Percentiles rank a stretch among this genome's conserved stretches.
These are phyloP conservation scores for Saccharum officinarum DNA, from an alignment of 176 grass and related monocot genomes.

Conservation along the genomic window DNA sequence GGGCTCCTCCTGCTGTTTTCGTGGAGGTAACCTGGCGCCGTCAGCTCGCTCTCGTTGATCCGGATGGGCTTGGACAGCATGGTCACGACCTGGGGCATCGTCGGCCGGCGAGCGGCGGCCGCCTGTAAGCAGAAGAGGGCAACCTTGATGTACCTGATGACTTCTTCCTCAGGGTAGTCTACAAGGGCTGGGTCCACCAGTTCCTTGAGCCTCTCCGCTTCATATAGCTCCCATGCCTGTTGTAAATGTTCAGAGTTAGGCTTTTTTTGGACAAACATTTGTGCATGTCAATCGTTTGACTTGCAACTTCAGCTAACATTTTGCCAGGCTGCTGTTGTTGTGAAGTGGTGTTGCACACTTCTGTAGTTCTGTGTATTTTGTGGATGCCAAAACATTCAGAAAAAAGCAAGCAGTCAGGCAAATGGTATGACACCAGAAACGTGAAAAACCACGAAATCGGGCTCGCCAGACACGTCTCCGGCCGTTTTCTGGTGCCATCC, in stretches of 20 bases:
- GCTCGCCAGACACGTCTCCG: too few relatives aligned
- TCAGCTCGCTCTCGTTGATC: slow-evolving; percentile 84
- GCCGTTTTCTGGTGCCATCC: too few relatives aligned
- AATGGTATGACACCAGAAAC: neutral
- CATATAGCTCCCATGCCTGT: slow-evolving; percentile 78
- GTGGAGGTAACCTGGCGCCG: slow-evolving; percentile 61
- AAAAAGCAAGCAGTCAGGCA: neutral
- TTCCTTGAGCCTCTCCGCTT: slow-evolving; percentile 63
- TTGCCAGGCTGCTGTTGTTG: neutral
- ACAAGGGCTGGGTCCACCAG: slow-evolving; percentile 48
- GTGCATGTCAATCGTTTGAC: neutral
- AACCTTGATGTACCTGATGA: slow-evolving; percentile 69
- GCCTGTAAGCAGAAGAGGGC: slow-evolving; percentile 93
- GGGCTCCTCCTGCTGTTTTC: slow-evolving; percentile 37
- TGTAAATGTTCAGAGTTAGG: slow-evolving; percentile 31
- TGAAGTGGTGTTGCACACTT: neutral
- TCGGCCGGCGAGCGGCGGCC: slow-evolving; percentile 51
- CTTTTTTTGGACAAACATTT: neutral
- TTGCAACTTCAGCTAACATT: neutral
- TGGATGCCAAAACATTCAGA: slow-evolving; percentile 3
- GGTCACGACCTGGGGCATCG: slow-evolving; percentile 74
- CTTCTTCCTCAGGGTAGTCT: slow-evolving; percentile 78
- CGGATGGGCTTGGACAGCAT: slow-evolving; percentile 73
- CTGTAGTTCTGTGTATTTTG: neutral
- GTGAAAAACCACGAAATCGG: too few relatives aligned